Base-by-base conservation (phyloP, 805 yeast genomes). In the Saturnispora galanensis region DNA sequence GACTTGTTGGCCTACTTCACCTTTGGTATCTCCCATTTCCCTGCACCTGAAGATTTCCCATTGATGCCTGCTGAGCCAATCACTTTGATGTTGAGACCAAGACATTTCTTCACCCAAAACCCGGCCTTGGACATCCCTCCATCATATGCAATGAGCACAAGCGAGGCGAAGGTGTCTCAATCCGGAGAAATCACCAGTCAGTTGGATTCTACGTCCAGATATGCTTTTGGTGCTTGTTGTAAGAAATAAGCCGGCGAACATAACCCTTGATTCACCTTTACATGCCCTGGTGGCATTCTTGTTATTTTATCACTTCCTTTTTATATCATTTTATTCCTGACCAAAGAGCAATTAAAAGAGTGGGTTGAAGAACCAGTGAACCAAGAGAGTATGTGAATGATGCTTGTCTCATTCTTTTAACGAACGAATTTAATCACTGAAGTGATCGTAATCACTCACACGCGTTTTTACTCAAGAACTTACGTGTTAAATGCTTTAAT, bases 21-120 rank as follows among this genome's bases (percentile, higher is more conserved):
- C 28, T 84, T 84, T 57, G 93, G 93, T 56, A 76, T 84, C 53
- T 79, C 90, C 31, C 94, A 84, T 62, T 80, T 83, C 76, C 94
- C 94, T 48, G 81, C 89, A 11, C 90, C 93, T 48, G 93, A 84
- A 68, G 94, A 84, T 64, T 84, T 83, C 81, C 93, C 93, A 46
- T 75, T 84, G 51, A 84, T 84, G 93, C 93, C 93, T 39, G 82
- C 87, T 41, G 94, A 84, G 66, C 83, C 86, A 56, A 79, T 84
- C 56, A 76, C 81, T 48, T 68, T 84, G 53, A 68, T 80, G 67
- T 68, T 84, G 60, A 76, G 89, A 64, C 93, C 93, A 54, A 73
- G 90, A 61, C 78, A 84, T 65, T 79, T 84, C 69, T 84, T 84
- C 72, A 65, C 71, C 38, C 84, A 80, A 61, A 84, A 83, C 63